Base-by-base conservation (phyloP, 2,329 filamentous ascomycete species). In the Penicillium sp. region DNA sequence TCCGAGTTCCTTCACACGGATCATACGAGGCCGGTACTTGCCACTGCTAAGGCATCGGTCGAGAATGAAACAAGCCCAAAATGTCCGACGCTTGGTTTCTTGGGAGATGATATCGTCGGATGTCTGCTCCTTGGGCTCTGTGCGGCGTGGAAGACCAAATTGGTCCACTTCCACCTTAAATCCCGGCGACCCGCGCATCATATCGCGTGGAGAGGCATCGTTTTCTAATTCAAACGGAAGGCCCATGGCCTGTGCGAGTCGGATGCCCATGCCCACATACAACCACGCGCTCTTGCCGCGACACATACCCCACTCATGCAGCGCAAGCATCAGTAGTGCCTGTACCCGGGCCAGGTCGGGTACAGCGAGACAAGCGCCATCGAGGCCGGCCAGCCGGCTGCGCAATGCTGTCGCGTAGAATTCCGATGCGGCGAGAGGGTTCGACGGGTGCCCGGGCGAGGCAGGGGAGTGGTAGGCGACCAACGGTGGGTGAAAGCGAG, bases 51-150 rank as follows among this genome's bases (percentile, higher is more conserved):
- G 48, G 42, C 73, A 76, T 3, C 73, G 67, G 54, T 77, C 75
- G 51, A 77, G 61, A 33, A 76, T 71, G 50, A 74, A 77, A 47
- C 74, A 77, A 35, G 72, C 73, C 74, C 75, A 77, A 45, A 77
- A 75, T 0, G 73, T 76, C 4, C 75, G 69, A 11, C 75, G 68
- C 42, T 69, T 66, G 2, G 72, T 72, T 51, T 79, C 75, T 42
- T 72, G 71, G 11, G 68, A 59, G 32, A 77, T 73, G 32, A 75
- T 70, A 23, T 66, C 66, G 38, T 77, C 71, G 2, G 53, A 61
- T 3, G 48, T 64, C 37, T 57, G 59, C 16, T 65, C 64, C 27
- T 55, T 61, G n/a, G 50, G 48, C n/a, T 62, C 62, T 7, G 45
- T 40, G 1, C 62, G 58, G 9, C 58, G 53, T 10, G 54, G 31